Conservation (phyloP, 805 yeast genomes). For the Teunomyces funiuensis region DNA sequence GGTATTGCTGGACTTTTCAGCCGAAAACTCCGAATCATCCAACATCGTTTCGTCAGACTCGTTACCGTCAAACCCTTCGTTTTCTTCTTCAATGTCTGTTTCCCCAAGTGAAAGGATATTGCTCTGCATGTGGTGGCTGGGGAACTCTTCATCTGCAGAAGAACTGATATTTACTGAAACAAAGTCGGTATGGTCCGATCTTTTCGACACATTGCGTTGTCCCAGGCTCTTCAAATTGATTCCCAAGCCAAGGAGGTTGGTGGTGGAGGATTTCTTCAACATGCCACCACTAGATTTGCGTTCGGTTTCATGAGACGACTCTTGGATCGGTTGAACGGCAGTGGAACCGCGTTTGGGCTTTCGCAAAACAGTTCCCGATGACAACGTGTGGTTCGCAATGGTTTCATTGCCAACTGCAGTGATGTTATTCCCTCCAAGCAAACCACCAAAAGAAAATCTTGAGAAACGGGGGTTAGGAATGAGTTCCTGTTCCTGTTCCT, state of each 20-base stretch:
- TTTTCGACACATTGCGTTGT: not conserved
- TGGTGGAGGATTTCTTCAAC: constrained; percentile 22
- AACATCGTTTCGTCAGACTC: constrained; percentile 22
- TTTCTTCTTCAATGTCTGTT: constrained; percentile 18
- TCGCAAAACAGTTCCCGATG: constrained; percentile 21
- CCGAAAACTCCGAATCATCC: constrained; percentile 14
- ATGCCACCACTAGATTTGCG: constrained; percentile 14
- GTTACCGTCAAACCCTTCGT: constrained; percentile 19
- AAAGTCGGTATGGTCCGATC: constrained; percentile 12
- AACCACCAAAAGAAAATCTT: constrained; percentile 40
- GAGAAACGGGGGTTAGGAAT: constrained; percentile 47
- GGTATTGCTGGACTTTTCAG: constrained; percentile 10
- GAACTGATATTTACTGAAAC: constrained; percentile 20
- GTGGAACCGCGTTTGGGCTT: constrained; percentile 9
- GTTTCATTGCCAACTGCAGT: constrained; percentile 13
- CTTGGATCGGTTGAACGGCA: not conserved
- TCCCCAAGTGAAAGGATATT: constrained; percentile 8
- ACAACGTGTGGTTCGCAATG: constrained; percentile 11
- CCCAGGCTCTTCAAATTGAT: not conserved
- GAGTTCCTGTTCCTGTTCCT: constrained; percentile 14
- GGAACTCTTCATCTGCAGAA: constrained; percentile 15
- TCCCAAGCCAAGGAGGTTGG: constrained; percentile 30
- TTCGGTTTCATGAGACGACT: constrained; percentile 1
- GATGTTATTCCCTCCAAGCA: constrained; percentile 13
- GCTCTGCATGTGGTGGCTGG: constrained; percentile 11